Conservation (phyloP, 73 alveolate species). For the Loxodes magnus region DNA sequence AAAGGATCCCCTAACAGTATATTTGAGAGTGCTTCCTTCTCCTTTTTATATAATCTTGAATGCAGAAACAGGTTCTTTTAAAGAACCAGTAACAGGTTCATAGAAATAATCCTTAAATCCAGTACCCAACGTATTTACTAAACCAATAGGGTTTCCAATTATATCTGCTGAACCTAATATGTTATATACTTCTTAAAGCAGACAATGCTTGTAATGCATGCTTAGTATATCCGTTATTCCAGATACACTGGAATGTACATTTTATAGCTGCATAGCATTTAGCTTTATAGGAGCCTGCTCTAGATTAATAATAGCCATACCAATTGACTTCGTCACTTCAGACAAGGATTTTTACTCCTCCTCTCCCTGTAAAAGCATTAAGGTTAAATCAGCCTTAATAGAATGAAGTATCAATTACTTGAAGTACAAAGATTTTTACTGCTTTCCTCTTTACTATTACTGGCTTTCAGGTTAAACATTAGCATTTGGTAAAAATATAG, state of each 20-base stretch:
- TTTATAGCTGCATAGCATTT: slow-evolving; percentile 32
- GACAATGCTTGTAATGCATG: slow-evolving; percentile 40
- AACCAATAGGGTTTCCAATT: slow-evolving; percentile 64
- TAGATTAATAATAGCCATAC: slow-evolving; percentile 50
- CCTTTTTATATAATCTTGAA: no score
- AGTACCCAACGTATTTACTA: slow-evolving; percentile 50
- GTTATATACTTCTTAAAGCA: slow-evolving; percentile 34
- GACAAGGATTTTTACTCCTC: background rate
- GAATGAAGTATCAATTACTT: background rate
- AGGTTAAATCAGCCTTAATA: background rate
- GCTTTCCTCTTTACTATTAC: slow-evolving; percentile 1
- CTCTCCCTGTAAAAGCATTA: slow-evolving; percentile 8
- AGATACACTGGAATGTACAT: slow-evolving; percentile 46
- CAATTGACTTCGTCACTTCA: slow-evolving; percentile 34
- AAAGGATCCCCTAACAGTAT: no score
- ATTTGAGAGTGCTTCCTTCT: no score
- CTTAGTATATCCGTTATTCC: slow-evolving; percentile 28
- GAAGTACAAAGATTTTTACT: background rate
- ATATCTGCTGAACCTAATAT: slow-evolving; percentile 86
- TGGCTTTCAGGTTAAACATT: background rate
- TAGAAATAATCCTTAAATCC: slow-evolving; percentile 62
- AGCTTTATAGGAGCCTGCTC: slow-evolving; percentile 71
- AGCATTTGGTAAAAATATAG: background rate
- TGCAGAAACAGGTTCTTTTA: slow-evolving; percentile 65
- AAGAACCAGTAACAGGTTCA: slow-evolving; percentile 63